Evolutionary conservation across 495 filamentous ascomycete species (phyloP), one percentile per base, ranked within the genome.

Genomic region (Chaetomium tenue): DNA sequence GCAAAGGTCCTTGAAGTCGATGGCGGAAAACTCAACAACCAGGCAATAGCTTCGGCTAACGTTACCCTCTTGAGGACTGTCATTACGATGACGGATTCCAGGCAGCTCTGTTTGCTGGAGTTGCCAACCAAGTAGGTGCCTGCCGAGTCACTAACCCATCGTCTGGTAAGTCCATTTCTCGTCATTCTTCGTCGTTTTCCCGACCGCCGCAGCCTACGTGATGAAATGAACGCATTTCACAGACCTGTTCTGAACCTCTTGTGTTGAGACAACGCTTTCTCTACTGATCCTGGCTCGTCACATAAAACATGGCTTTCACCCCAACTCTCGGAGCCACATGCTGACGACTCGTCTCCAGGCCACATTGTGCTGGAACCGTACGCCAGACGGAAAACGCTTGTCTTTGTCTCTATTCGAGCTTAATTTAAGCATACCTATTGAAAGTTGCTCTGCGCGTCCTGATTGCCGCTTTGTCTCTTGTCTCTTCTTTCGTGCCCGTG

Each of bases 221-320:
- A 83, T 83, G 79, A 82, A 74, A 78, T 63, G 56, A 67, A 77
- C 75, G 75, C 76, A 65, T 60, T 67, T 82, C 77, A 83, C 82
- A 84, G 82, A 83, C 82, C 82, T 84, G 82, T 83, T 84, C 82
- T 81, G 80, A 84, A 82, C 30, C 16, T 52, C 23, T 51, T 65
- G 66, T 83, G 81, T 81, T 75, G 81, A 82, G 73, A 77, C 68
- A 72, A 75, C 72, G 78, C 78, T 77, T 72, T 54, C 69, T 77
- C 68, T 72, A 61, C 76, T 80, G 75, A 78, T 72, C 52, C 55
- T 61, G 57, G 39, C 13, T 55, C 33, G 13, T 58, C 13, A 40
- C 13, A 18, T 52, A 6, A 16, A 44, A 15, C 20, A 8, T 44
- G 26, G 13, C 5, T 22, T 11, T 25, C 48, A 6, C 47, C 26